A percentile compares a stretch with the other conserved stretches of the same genome.
phyloP scores from a whole-genome alignment of 208 protist genomes.

The Trypanosoma mega region DNA sequence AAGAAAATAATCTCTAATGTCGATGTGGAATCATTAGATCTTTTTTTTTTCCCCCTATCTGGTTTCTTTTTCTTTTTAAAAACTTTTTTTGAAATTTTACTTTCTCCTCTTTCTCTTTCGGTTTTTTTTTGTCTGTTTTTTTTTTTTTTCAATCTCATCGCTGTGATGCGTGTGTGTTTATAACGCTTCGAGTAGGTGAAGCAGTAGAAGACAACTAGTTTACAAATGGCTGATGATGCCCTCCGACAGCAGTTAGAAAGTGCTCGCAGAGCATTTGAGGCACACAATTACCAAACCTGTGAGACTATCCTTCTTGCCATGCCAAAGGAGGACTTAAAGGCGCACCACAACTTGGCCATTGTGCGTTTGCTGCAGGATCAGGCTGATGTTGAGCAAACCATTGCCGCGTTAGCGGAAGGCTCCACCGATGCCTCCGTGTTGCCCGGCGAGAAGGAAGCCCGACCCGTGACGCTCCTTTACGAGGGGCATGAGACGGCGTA shows the following conservation, averaged over 20 bases:
- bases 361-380: constrained; percentile 62
- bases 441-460: constrained; percentile 25
- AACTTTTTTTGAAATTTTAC: neutral
- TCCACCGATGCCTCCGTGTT: constrained; percentile 25
- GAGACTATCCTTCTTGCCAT: constrained; percentile 59
- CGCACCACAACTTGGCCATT: constrained; percentile 80
- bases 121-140: constrained; percentile 7
- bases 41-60: neutral
- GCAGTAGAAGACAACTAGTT: constrained; percentile 17
- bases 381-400: constrained; percentile 54
- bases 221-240: constrained; percentile 21
- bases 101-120: neutral
- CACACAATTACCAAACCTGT: constrained; percentile 60
- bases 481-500: constrained; percentile 80
- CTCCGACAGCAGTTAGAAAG: constrained; percentile 49
- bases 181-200: constrained; percentile 22
- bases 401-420: constrained; percentile 28
- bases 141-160: neutral
- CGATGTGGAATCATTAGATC: too few relatives aligned
- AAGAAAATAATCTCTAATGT: too few relatives aligned
- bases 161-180: neutral
- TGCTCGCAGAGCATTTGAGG: constrained; percentile 68
- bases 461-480: constrained; percentile 54
- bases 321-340: constrained; percentile 74
- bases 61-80: constrained; percentile 10